Evolutionary conservation across 495 filamentous ascomycete species (phyloP), one percentile per base, ranked within the genome.

Genomic region (Podospora pseudoanserina): DNA sequence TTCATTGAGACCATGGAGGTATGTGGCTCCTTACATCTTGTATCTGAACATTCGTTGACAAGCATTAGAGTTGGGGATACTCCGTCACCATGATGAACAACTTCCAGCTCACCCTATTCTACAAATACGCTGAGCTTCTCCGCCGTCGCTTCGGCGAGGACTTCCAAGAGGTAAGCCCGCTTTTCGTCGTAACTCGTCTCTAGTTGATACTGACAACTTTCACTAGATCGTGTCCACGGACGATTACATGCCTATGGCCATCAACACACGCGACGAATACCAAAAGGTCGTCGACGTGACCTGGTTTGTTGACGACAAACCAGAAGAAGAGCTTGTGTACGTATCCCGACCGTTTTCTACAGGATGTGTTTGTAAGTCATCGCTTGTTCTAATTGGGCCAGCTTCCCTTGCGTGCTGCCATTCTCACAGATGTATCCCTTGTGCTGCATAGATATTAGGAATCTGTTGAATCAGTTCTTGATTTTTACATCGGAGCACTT

Each of bases 171-270:
- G 90, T 92, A 75, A 65, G 78, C 77, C n/a, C 39, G 60, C 19
- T 4, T n/a, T n/a, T 16, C 15, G 18, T 23, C 89, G 20, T 86
- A 76, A 15, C 79, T 90, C 2, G 89, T 91, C 72, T 84, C 87
- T 63, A 88, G 13, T 89, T 76, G 92, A 91, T 75, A 84, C 90
- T 57, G 85, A 92, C 72, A 30, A 81, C 89, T 55, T 82, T 91
- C 32, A 86, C 72, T 88, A 95, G 88, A 96, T 97, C 77, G 92
- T 99, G 30, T 91, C 89, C 13, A 96, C 93, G 15, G 95, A 99
- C 76, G 95, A 99, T 76, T 99, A 98, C 78, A 97, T 98, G 94
- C 96, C 96, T 20, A 98, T 99, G 96, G 89, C 91, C 5, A 96
- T 97, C 72, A 89, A 91, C 68, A 91, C 89, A 27, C 71, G 84